Evolutionary conservation across 202 grass and related monocot species (phyloP).

Genomic region (Zoysia matrella): DNA sequence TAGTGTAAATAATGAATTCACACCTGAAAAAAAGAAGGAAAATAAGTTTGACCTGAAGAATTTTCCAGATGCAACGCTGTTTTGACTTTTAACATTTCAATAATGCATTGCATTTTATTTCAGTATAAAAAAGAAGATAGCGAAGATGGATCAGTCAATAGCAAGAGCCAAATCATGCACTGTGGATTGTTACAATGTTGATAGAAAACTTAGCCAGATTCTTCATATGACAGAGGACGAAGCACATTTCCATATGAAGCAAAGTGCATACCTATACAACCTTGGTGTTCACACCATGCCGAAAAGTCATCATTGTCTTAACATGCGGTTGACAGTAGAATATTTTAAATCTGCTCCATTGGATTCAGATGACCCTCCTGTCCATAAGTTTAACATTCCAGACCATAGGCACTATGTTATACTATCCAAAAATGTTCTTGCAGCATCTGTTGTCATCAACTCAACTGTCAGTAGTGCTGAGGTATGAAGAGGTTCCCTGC

Average conservation of each 20-base stretch:
- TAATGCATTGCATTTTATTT: slow-evolving; percentile 35
- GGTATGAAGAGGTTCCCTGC: slow-evolving; percentile 48
- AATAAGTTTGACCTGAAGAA: background rate
- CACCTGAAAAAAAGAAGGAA: background rate
- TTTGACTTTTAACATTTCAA: background rate
- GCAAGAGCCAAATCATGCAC: slow-evolving; percentile 66
- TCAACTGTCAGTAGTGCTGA: slow-evolving; percentile 86
- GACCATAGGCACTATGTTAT: slow-evolving; percentile 82
- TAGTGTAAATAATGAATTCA: slow-evolving; percentile 23
- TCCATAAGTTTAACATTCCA: slow-evolving; percentile 60
- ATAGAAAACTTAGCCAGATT: slow-evolving; percentile 87
- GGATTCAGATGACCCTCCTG: slow-evolving; percentile 63
- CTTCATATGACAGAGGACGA: slow-evolving; percentile 94
- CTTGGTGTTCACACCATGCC: slow-evolving; percentile 99
- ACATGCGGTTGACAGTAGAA: slow-evolving; percentile 95
- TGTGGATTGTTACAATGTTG: slow-evolving; percentile 91
- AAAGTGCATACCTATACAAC: slow-evolving; percentile 93
- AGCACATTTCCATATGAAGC: slow-evolving; percentile 94
- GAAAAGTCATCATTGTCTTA: slow-evolving; percentile 95
- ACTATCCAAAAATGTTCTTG: slow-evolving; percentile 90
- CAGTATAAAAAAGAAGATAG: slow-evolving; percentile 79
- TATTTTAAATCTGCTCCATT: slow-evolving; percentile 70
- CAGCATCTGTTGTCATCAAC: slow-evolving; percentile 88
- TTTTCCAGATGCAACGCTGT: background rate
- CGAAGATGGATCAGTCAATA: slow-evolving; percentile 79